Evolutionary conservation across 2,329 filamentous ascomycete species (phyloP).

Genomic region (Cylindrodendrum hubeiense): DNA sequence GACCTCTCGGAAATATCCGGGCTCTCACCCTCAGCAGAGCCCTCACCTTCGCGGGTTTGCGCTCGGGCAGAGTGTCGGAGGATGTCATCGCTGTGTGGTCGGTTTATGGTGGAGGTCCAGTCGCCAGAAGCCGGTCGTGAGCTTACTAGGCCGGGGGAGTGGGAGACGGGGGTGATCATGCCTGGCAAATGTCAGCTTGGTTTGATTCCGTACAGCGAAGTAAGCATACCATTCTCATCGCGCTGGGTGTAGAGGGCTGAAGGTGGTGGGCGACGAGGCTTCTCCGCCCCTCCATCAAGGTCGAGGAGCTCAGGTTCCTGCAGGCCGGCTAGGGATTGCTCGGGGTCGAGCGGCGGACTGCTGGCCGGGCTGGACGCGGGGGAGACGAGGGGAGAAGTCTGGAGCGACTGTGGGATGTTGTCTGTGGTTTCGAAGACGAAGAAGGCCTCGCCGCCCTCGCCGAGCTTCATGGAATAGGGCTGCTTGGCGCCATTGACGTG

Average conservation of each 20-base stretch:
- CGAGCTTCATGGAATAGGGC: conserved; percentile 97
- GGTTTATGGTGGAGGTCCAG: conserved; percentile 59
- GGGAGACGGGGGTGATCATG: conserved; percentile 64
- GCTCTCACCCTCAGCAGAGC: conserved; percentile 54
- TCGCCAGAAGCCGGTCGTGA: conserved; percentile 63
- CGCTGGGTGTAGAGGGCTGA: conserved; percentile 52
- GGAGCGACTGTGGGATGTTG: conserved; percentile 90
- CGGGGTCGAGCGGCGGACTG: conserved; percentile 76
- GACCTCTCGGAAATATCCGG: conserved; percentile 68
- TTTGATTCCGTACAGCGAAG: not conserved
- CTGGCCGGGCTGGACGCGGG: conserved; percentile 89
- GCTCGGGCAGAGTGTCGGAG: conserved; percentile 61
- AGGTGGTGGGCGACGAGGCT: conserved; percentile 58
- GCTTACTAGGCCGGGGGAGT: conserved; percentile 63
- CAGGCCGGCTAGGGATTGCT: conserved; percentile 54
- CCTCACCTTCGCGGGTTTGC: conserved; percentile 50
- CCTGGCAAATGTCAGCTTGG: conserved; percentile 44
- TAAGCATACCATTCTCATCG: conserved; percentile 47
- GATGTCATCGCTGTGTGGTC: conserved; percentile 68
- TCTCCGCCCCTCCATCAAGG: conserved; percentile 63
- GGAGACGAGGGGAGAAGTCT: conserved; percentile 94
- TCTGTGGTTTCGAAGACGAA: conserved; percentile 98
- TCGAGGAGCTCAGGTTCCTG: conserved; percentile 79
- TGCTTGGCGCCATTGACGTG: conserved; percentile 92
- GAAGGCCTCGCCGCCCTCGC: conserved; percentile 97